phyloP scores from a whole-genome alignment of 768 basidiomycete genomes.

The Podaxis pistillaris region DNA sequence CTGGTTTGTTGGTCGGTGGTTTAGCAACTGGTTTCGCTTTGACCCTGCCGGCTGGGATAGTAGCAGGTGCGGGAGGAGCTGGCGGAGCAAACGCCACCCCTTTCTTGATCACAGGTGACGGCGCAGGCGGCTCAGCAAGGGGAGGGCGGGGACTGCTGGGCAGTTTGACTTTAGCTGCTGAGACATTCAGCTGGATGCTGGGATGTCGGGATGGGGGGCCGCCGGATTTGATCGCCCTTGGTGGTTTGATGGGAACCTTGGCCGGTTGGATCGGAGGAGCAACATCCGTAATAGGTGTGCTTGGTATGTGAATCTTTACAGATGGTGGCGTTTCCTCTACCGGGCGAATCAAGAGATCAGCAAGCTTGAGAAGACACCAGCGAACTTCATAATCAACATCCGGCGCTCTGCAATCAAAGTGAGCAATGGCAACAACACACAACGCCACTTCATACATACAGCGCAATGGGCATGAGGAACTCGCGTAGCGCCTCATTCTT shows the following conservation, averaged over 20 bases:
- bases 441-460: slow-evolving; percentile 47
- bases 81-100: slow-evolving; percentile 37
- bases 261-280: slow-evolving; percentile 54
- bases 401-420: slow-evolving; percentile 48
- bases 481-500: slow-evolving; percentile 79
- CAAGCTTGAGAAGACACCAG: slow-evolving; percentile 88
- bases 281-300: slow-evolving; percentile 66
- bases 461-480: slow-evolving; percentile 74
- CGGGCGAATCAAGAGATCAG: slow-evolving; percentile 83
- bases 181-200: slow-evolving; percentile 35
- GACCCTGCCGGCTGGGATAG: slow-evolving; percentile 20
- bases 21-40: slow-evolving; percentile 25
- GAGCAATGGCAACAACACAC: slow-evolving; percentile 23
- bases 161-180: slow-evolving; percentile 57
- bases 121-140: slow-evolving; percentile 28
- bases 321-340: slow-evolving; percentile 83
- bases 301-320: slow-evolving; percentile 76
- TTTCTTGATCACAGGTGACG: slow-evolving; percentile 29
- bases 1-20: slow-evolving; percentile 19
- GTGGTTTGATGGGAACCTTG: slow-evolving; percentile 49
- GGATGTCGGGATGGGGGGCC: slow-evolving; percentile 40
- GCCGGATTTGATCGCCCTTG: slow-evolving; percentile 35
- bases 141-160: slow-evolving; percentile 34
- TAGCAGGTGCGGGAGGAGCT: slow-evolving; percentile 26
- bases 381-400: slow-evolving; percentile 86